Evolutionary conservation across 2,329 filamentous ascomycete species (phyloP).

Genomic region (Chrysosporium keratinophilum): DNA sequence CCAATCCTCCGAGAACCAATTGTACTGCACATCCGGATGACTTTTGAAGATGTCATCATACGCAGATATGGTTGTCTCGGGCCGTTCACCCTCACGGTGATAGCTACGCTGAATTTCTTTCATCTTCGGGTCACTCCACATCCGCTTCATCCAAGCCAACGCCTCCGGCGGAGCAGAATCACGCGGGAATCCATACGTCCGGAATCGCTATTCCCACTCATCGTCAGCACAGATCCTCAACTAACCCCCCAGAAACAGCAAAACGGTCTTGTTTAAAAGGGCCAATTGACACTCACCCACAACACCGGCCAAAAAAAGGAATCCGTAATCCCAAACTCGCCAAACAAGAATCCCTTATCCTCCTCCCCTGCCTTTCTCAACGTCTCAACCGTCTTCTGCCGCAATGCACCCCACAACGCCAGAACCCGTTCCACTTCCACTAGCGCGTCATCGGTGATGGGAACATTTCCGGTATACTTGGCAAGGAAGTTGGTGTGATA

Average conservation of each 20-base stretch:
- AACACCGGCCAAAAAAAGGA: conserved; percentile 32
- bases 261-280: no score
- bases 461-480: conserved; percentile 25
- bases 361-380: conserved; percentile 20
- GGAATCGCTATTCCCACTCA: conserved; percentile 23
- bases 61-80: conserved; percentile 22
- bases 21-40: conserved; percentile 21
- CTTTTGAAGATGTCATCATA: conserved; percentile 27
- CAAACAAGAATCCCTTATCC: conserved; percentile 31
- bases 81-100: conserved; percentile 23
- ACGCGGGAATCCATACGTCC: conserved; percentile 25
- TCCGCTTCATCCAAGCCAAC: conserved; percentile 26
- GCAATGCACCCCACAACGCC: conserved; percentile 22
- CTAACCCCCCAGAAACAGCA: background rate
- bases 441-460: conserved; percentile 20
- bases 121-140: conserved; percentile 27
- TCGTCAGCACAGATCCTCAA: background rate
- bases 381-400: conserved; percentile 20
- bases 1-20: conserved; percentile 24
- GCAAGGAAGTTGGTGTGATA: conserved; percentile 26
- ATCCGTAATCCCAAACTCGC: conserved; percentile 31
- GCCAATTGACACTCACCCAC: conserved; percentile 22
- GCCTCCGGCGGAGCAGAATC: conserved; percentile 22
- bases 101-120: conserved; percentile 21
- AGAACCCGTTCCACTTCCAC: conserved; percentile 23